Evolutionary conservation across 306 rosid genomes (phyloP), one percentile per base, ranked within the genome.

Genomic region (peach (Prunus persica)): DNA sequence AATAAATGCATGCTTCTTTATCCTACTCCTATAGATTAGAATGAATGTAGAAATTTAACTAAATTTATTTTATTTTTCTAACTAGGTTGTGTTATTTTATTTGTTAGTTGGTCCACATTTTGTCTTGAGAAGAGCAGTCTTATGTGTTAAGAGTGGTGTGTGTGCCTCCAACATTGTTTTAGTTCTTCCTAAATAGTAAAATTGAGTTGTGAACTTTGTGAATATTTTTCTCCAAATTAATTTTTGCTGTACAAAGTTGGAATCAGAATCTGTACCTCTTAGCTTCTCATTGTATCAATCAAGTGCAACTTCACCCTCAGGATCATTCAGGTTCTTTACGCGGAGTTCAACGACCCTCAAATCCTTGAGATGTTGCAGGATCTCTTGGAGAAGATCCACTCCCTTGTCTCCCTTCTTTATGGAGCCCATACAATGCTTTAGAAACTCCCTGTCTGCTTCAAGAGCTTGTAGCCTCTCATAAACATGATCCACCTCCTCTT

Each of bases 381-480:
- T 87, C 79, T 90, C 97, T 77, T 92, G 91, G 76, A 91, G 91
- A 72, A 90, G 82, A 78, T 85, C 89, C 56, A 66, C 75, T 57
- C 96, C 97, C 67, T 88, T 90, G 62, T 88, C 91, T 67, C 96
- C 97, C 50, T 86, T 80, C 77, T 88, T 88, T 38, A 84, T 71
- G 55, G 95, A 89, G 51, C 91, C 86, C 86, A 89, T 83, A 43
- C 93, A 89, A 51, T 89, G 86, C 58, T 82, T 84, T 1, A 92
- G 85, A 84, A 89, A 92, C 74, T 92, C 91, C 63, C 82, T 79
- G 68, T 92, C 97, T 47, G 88, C 82, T 80, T 90, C 96, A 73
- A 90, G 93, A 75, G 93, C 93, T 79, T 92, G 91, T 51, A 90
- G 65, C 70, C 95, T 87, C 81, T 87, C 96, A 41, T 92, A 90